Percentiles rank a stretch among this genome's conserved stretches.
phyloP scores from a whole-genome alignment of 441 rosid genomes.

The Macaranga tanarius region DNA sequence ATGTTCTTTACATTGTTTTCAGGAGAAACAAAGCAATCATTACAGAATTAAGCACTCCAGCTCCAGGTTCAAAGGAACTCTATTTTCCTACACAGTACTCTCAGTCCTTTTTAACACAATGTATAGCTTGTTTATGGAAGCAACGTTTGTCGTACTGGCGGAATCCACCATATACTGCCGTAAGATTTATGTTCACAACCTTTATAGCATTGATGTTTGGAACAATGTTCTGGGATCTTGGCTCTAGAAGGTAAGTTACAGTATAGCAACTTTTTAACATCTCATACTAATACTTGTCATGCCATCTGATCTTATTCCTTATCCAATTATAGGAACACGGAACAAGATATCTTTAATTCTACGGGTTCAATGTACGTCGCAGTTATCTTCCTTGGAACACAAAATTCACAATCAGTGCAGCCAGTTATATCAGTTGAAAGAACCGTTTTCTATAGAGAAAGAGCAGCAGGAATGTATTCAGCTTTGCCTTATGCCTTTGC shows the following conservation, averaged over 20 bases:
- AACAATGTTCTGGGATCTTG: slow-evolving; percentile 79
- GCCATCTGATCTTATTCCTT: neutral
- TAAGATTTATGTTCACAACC: slow-evolving; percentile 62
- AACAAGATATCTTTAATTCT: slow-evolving; percentile 43
- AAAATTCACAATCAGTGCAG: slow-evolving; percentile 53
- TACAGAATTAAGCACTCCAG: slow-evolving; percentile 49
- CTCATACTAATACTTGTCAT: no score
- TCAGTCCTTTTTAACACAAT: slow-evolving; percentile 57
- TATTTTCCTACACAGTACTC: slow-evolving; percentile 63
- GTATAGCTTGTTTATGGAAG: slow-evolving; percentile 80
- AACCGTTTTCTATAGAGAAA: slow-evolving; percentile 68
- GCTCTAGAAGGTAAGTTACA: slow-evolving; percentile 52
- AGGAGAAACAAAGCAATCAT: slow-evolving; percentile 79
- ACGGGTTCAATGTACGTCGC: slow-evolving; percentile 39
- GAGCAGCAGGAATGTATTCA: slow-evolving; percentile 79
- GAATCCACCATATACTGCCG: slow-evolving; percentile 76
- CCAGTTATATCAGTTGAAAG: slow-evolving; percentile 64
- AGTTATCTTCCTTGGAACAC: slow-evolving; percentile 59
- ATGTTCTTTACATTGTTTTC: no score
- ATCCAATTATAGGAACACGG: slow-evolving; percentile 25
- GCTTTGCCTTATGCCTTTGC: slow-evolving; percentile 67
- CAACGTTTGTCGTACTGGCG: slow-evolving; percentile 84
- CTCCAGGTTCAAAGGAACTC: slow-evolving; percentile 61
- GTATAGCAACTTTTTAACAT: no score
- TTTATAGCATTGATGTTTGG: slow-evolving; percentile 73